Evolutionary conservation across 257 asterid genomes (phyloP).

Genomic region (Pogostemon cablin): DNA sequence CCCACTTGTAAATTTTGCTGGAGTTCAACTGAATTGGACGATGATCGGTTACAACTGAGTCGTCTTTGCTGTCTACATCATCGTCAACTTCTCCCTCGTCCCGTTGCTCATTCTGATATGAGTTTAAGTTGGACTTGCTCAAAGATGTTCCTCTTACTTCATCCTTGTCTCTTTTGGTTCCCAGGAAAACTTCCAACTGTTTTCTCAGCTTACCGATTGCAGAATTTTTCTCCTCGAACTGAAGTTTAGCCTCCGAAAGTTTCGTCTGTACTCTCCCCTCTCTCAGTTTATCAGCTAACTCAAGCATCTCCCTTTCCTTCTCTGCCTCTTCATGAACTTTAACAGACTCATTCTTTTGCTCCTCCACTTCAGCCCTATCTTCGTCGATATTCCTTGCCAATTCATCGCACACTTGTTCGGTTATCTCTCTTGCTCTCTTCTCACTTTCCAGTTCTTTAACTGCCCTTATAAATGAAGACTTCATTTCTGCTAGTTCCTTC

Average conservation of each 20-base stretch:
- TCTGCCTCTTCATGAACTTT: conserved; percentile 57
- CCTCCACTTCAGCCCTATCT: conserved; percentile 48
- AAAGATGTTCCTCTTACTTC: conserved; percentile 40
- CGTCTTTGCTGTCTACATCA: conserved; percentile 47
- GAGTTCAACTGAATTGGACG: conserved; percentile 57
- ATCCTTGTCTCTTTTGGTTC: conserved; percentile 49
- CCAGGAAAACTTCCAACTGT: conserved; percentile 74
- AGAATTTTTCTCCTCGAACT: conserved; percentile 60
- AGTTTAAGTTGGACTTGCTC: conserved; percentile 36
- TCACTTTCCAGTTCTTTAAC: conserved; percentile 69
- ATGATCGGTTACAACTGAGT: conserved; percentile 61
- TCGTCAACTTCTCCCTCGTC: conserved; percentile 56
- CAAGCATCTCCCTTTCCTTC: conserved; percentile 64
- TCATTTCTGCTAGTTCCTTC: conserved; percentile 56
- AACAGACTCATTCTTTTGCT: conserved; percentile 53
- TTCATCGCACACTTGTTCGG: conserved; percentile 68
- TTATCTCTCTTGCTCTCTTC: conserved; percentile 68
- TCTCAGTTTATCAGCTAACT: conserved; percentile 52
- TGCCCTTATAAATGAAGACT: conserved; percentile 51
- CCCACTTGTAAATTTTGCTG: conserved; percentile 49
- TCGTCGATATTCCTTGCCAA: conserved; percentile 62
- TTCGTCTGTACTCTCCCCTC: conserved; percentile 61
- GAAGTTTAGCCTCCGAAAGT: conserved; percentile 56
- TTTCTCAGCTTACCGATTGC: conserved; percentile 70
- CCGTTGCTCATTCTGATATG: conserved; percentile 40